phyloP scores from a whole-genome alignment of 163 green algal species.

The Chloromonas sp. region DNA sequence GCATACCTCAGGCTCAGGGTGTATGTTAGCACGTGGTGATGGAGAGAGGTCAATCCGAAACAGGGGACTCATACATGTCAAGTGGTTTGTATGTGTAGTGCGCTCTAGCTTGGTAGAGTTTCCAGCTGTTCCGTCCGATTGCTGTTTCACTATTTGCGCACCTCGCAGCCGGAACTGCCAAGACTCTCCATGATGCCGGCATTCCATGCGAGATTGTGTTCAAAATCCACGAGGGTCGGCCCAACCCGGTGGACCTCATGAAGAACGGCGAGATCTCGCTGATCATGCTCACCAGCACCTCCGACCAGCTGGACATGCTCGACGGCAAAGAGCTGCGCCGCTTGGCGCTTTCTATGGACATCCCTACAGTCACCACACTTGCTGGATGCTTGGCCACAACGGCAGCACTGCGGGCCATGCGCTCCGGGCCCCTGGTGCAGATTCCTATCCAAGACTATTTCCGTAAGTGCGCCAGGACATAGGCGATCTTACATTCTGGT shows the following conservation, averaged over 20 bases:
- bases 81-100: too few species aligned
- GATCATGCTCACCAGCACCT: conserved; percentile 76
- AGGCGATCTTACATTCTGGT: background rate
- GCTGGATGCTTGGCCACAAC: conserved; percentile 70
- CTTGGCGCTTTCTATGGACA: conserved; percentile 74
- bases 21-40: too few species aligned
- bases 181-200: conserved; percentile 27
- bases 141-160: background rate
- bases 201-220: conserved; percentile 78
- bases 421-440: conserved; percentile 49
- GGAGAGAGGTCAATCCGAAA: too few species aligned
- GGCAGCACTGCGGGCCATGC: conserved; percentile 74
- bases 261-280: conserved; percentile 80
- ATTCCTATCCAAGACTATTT: conserved; percentile 30
- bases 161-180: conserved; percentile 19
- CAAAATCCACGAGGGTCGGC: conserved; percentile 96
- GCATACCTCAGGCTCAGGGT: too few species aligned
- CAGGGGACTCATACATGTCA: too few species aligned
- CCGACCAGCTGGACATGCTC: conserved; percentile 78
- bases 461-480: conserved; percentile 17
- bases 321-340: conserved; percentile 91
- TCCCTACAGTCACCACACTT: conserved; percentile 94
- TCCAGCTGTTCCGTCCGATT: background rate
- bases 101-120: background rate
- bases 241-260: conserved; percentile 80